phyloP scores from a whole-genome alignment of 495 filamentous ascomycete species.

The Mycothermus thermophilus region DNA sequence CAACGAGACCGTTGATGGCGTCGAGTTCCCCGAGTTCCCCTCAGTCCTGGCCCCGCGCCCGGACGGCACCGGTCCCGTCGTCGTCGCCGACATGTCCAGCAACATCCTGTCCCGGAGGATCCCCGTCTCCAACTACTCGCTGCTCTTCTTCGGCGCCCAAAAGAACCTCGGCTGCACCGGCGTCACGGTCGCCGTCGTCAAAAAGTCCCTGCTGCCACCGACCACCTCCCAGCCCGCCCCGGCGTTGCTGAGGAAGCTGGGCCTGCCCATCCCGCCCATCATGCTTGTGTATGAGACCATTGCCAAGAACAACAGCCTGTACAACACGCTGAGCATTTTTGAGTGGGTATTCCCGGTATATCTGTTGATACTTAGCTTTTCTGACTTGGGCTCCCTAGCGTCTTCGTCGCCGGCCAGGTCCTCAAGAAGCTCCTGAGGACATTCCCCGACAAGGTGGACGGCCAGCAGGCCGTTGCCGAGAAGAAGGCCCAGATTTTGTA shows the following conservation, averaged over 20 bases:
- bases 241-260: conserved; percentile 57
- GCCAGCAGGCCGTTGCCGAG: conserved; percentile 53
- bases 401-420: conserved; percentile 78
- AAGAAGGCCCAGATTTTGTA: conserved; percentile 67
- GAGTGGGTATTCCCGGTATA: conserved; percentile 32
- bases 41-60: conserved; percentile 40
- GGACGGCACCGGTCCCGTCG: conserved; percentile 46
- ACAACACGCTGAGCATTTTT: conserved; percentile 93
- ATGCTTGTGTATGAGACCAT: conserved; percentile 69
- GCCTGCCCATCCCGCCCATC: conserved; percentile 59
- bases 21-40: conserved; percentile 80
- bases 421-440: conserved; percentile 50
- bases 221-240: conserved; percentile 40
- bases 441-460: conserved; percentile 51
- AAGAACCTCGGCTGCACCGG: conserved; percentile 85
- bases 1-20: conserved; percentile 90
- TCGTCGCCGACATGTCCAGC: conserved; percentile 78
- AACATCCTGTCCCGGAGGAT: conserved; percentile 54
- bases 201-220: conserved; percentile 61
- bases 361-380: too few species aligned
- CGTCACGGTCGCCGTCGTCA: conserved; percentile 69
- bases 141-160: conserved; percentile 72
- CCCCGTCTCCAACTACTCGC: conserved; percentile 57
- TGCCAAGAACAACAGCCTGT: conserved; percentile 78
- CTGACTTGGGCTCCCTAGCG: conserved; percentile 26